Conservation (phyloP, 805 yeast genomes). For the Hanseniaspora hatyaiensis region DNA sequence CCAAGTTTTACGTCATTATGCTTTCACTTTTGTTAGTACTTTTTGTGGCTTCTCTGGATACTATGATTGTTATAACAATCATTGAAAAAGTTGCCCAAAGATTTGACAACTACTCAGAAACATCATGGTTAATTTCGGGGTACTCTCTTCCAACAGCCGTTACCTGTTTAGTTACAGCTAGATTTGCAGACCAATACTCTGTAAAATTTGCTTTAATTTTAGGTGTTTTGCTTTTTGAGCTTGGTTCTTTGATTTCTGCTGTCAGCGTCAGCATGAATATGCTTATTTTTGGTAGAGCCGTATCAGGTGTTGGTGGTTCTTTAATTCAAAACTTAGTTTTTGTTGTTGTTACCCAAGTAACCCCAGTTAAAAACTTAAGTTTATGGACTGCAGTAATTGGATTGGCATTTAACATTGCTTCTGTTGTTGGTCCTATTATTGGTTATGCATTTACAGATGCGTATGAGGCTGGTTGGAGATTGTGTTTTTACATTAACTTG, state of each 20-base stretch:
- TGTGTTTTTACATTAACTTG: conserved; percentile 63
- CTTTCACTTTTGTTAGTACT: conserved; percentile 22
- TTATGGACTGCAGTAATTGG: conserved; percentile 23
- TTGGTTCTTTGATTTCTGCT: conserved; percentile 53
- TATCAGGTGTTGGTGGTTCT: conserved; percentile 64
- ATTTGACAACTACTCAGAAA: conserved; percentile 39
- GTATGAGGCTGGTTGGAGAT: conserved; percentile 48
- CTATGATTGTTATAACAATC: conserved; percentile 45
- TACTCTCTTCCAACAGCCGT: conserved; percentile 45
- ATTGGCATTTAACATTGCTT: conserved; percentile 37
- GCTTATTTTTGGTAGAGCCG: conserved; percentile 59
- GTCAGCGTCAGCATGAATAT: conserved; percentile 43
- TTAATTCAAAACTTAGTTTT: conserved; percentile 49
- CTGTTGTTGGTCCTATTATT: conserved; percentile 49
- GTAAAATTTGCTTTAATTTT: conserved; percentile 40
- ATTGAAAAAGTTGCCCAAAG: conserved; percentile 40
- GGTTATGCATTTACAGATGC: conserved; percentile 53
- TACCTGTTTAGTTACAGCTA: conserved; percentile 51
- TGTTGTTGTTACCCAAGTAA: conserved; percentile 38
- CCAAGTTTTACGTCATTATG: conserved; percentile 17
- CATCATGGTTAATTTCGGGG: conserved; percentile 51
- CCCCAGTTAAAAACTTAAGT: conserved; percentile 23
- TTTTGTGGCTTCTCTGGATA: conserved; percentile 41
- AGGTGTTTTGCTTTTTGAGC: conserved; percentile 41
- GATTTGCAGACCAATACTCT: conserved; percentile 45